phyloP scores from a whole-genome alignment of 768 basidiomycete species.

The Boletus huronensis region DNA sequence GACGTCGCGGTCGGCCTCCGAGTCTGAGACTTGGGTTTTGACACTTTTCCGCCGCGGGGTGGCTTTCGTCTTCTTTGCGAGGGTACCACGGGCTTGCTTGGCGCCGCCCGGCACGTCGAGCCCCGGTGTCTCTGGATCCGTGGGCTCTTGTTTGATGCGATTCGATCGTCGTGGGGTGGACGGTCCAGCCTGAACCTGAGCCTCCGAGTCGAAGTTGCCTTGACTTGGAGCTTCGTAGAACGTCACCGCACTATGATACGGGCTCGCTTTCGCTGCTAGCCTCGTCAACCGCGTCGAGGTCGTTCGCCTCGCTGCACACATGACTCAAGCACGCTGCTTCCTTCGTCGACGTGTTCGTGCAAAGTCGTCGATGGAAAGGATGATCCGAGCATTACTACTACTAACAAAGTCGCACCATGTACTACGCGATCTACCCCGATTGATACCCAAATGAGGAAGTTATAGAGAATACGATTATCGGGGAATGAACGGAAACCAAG shows the following conservation, averaged over 20 bases:
- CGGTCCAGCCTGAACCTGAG: constrained; percentile 9
- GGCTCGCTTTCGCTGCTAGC: constrained; percentile 40
- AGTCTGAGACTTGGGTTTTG: neutral
- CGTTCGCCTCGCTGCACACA: constrained; percentile 25
- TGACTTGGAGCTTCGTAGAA: constrained; percentile 31
- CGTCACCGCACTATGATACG: constrained; percentile 42
- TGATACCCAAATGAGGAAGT: neutral
- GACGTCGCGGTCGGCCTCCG: neutral
- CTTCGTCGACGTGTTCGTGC: neutral
- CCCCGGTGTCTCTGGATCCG: neutral
- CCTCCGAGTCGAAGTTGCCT: neutral
- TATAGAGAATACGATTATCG: neutral
- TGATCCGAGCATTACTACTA: neutral
- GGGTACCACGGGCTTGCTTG: neutral
- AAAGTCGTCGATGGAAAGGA: neutral
- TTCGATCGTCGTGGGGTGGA: constrained; percentile 20
- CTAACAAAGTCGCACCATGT: neutral
- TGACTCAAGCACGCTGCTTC: neutral
- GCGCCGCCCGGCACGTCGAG: neutral
- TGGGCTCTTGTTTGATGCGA: constrained; percentile 31
- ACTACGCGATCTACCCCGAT: neutral
- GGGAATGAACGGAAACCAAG: constrained; percentile 48
- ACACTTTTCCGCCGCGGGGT: neutral
- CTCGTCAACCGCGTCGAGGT: constrained; percentile 31
- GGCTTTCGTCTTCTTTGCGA: neutral